Evolutionary conservation across 257 asterid species (phyloP), one percentile per base, ranked within the genome.

Genomic region (Przewalskia tangutica): DNA sequence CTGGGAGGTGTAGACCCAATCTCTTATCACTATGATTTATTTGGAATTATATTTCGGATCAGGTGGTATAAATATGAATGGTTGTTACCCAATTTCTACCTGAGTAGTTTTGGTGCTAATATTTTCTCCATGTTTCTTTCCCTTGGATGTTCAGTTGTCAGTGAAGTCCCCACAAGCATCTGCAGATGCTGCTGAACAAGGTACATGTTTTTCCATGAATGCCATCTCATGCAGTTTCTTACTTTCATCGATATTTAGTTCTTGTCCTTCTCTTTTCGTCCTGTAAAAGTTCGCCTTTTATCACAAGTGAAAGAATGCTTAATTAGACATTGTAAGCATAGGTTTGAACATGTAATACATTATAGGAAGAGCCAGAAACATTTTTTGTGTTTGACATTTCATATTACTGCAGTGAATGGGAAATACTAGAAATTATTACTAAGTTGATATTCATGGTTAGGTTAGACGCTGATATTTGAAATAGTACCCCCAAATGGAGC

Each of bases 181-280:
- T 84, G 81, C 88, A 73, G 99, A 96, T 85, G 87, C 93, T 62
- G 87, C 91, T 75, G 97, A 96, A 86, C 97, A 96, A 96, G 98
- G 99, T 96, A 89, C 62, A 86, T 83, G 83, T 77, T 82, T 73
- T 10, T 85, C 86, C 82, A 85, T 79, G 85, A 86, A 77, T 88
- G 87, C 82, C 77, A 50, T 38, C 77, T 86, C 83, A 83, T 84
- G 79, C 82, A 79, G 76, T 84, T 87, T 78, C 80, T 58, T 83
- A 80, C 55, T 86, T 84, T 84, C 86, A 42, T 83, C 82, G 54
- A 86, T 83, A 62, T 50, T 82, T 81, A 2, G 63, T 73, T 73
- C 58, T 66, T 13, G 79, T 73, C 79, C 44, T 48, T 48, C n/a
- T 13, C 38, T 54, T 50, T 48, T 73, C 60, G 5, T 73, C 79